Percentiles rank a stretch among this genome's conserved stretches.
phyloP scores from a whole-genome alignment of 768 basidiomycete genomes.

The Galerina marginata region DNA sequence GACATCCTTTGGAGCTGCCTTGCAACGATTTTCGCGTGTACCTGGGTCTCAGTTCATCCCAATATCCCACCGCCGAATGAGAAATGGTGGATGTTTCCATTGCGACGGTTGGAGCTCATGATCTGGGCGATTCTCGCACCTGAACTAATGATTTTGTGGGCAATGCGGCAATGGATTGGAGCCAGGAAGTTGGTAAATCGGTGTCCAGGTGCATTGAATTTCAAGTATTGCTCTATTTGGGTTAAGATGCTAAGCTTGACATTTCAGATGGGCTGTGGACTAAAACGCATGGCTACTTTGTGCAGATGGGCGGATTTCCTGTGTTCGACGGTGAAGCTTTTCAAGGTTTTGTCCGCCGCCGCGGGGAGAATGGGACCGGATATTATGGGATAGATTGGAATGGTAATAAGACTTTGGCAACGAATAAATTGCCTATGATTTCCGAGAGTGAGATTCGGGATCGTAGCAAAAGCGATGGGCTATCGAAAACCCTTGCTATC shows the following conservation, averaged over 20 bases:
- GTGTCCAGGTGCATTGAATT: not conserved
- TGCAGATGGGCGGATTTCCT: constrained; percentile 21
- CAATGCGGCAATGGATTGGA: constrained; percentile 2
- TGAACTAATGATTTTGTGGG: constrained; percentile 2
- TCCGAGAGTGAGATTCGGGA: constrained; percentile 10
- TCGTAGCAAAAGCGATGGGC: constrained; percentile 23
- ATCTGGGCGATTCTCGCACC: not conserved
- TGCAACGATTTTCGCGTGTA: constrained; percentile 4
- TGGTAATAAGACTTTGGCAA: not conserved
- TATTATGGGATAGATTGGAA: not conserved
- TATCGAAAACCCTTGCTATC: constrained; percentile 34
- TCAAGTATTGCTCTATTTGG: not conserved
- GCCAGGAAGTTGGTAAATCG: not conserved
- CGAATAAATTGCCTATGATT: constrained; percentile 3
- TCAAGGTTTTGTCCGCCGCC: too few species aligned
- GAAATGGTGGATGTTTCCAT: not conserved
- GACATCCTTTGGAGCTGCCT: constrained; percentile 10
- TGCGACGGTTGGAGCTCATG: not conserved
- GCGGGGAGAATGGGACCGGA: not conserved
- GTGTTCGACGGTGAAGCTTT: not conserved
- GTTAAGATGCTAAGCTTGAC: not conserved
- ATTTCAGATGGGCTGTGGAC: constrained; percentile 10
- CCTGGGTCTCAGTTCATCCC: constrained; percentile 7
- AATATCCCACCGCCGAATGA: not conserved
- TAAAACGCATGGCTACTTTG: constrained; percentile 12